phyloP scores from a whole-genome alignment of 1,284 basidiomycete genomes.

The Pseudozyma tsukubaensis region DNA sequence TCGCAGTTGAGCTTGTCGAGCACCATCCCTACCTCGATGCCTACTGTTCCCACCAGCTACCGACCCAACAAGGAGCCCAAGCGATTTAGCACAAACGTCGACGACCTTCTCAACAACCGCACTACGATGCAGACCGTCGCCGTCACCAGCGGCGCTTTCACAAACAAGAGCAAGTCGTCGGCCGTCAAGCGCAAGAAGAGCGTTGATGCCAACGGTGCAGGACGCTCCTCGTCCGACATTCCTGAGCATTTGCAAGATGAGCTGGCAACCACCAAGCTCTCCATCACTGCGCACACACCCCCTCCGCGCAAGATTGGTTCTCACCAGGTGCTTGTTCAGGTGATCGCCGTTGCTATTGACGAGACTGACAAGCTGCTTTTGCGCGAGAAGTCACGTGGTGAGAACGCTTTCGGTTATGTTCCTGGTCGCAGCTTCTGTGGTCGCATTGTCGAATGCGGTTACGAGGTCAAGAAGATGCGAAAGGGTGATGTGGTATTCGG shows the following conservation, averaged over 20 bases:
- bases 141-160: conserved; percentile 57
- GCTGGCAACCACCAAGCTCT: conserved; percentile 53
- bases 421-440: conserved; percentile 70
- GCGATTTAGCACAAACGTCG: conserved; percentile 47
- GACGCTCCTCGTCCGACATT: conserved; percentile 44
- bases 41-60: conserved; percentile 53
- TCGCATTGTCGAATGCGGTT: conserved; percentile 69
- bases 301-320: conserved; percentile 68
- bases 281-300: conserved; percentile 62
- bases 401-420: conserved; percentile 68
- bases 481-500: conserved; percentile 70
- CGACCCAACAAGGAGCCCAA: conserved; percentile 56
- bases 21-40: conserved; percentile 48
- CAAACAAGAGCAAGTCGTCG: conserved; percentile 27
- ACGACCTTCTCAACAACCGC: conserved; percentile 59
- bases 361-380: conserved; percentile 66
- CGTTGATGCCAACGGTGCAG: conserved; percentile 27
- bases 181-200: conserved; percentile 43
- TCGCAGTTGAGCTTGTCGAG: conserved; percentile 50
- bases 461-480: conserved; percentile 67
- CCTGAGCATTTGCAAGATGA: conserved; percentile 59
- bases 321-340: conserved; percentile 69
- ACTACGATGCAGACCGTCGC: conserved; percentile 66
- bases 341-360: conserved; percentile 70
- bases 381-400: conserved; percentile 65